Evolutionary conservation across 169 alveolate genomes (phyloP).

Genomic region (Eimeria tenella): DNA sequence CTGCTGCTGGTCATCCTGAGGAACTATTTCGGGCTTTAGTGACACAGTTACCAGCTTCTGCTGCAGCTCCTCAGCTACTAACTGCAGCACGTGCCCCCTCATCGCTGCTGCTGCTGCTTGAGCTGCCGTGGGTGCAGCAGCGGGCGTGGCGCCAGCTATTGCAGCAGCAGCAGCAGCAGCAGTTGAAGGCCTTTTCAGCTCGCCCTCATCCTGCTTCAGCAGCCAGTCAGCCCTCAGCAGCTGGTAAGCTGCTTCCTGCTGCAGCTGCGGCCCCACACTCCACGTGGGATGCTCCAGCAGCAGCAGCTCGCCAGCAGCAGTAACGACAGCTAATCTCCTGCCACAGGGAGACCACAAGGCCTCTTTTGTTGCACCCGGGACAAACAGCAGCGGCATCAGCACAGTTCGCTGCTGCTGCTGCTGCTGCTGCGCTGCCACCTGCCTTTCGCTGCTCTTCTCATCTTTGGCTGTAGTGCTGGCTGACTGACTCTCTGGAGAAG

Average conservation of each 20-base stretch:
- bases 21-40: constrained; percentile 47
- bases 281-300: constrained; percentile 74
- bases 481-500: not conserved
- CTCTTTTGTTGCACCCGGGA: constrained; percentile 66
- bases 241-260: constrained; percentile 60
- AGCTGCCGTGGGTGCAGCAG: constrained; percentile 47
- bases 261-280: constrained; percentile 52
- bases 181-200: not conserved
- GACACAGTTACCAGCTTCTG: constrained; percentile 19
- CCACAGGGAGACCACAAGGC: constrained; percentile 77
- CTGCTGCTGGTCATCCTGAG: constrained; percentile 41
- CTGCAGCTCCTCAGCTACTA: constrained; percentile 52
- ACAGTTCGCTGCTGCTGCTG: constrained; percentile 37
- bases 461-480: not conserved
- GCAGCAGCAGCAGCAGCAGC: constrained; percentile 70
- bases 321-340: constrained; percentile 55
- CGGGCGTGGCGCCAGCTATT: not conserved
- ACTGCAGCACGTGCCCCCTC: constrained; percentile 42
- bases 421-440: not conserved
- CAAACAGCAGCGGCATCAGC: constrained; percentile 57
- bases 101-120: constrained; percentile 31
- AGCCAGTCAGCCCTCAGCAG: constrained; percentile 59
- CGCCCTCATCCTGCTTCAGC: constrained; percentile 55
- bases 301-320: constrained; percentile 46
- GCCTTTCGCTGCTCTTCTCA: not conserved